phyloP scores from a whole-genome alignment of 768 basidiomycete genomes.

The Tubosaeta sp. region DNA sequence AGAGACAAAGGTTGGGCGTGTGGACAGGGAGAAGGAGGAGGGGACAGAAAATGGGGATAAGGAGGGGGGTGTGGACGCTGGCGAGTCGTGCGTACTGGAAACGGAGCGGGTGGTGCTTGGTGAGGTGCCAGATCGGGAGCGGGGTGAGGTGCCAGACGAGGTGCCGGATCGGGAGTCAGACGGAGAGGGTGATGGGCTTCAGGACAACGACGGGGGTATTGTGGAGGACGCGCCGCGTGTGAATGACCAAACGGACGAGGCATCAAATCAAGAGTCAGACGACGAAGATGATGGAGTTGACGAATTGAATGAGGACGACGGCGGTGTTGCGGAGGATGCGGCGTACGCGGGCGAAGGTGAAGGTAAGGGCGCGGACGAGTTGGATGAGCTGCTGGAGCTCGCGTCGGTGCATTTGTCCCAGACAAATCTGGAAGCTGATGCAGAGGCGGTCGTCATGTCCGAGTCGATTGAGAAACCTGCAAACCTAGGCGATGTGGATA shows the following conservation, averaged over 20 bases:
- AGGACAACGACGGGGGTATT: neutral
- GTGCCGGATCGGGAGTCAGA: neutral
- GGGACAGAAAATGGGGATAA: neutral
- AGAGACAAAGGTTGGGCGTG: neutral
- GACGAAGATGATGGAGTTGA: neutral
- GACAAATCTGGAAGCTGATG: neutral
- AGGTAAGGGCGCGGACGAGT: constrained; percentile 6
- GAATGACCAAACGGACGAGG: neutral
- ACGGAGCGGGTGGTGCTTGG: neutral
- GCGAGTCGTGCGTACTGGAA: neutral
- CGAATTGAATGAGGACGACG: neutral
- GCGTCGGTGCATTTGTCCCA: constrained; percentile 22
- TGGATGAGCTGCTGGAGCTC: constrained; percentile 20
- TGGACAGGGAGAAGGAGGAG: neutral
- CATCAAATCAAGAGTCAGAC: neutral
- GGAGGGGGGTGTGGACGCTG: neutral
- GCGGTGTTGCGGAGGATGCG: neutral
- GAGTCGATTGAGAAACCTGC: neutral
- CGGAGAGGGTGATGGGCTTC: neutral
- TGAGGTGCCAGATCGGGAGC: no score
- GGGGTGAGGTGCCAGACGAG: neutral
- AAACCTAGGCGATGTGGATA: neutral
- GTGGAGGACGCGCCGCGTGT: neutral
- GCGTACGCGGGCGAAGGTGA: neutral
- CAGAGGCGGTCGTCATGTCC: neutral